These are phyloP conservation scores for Neurospora sp. DNA, from an alignment of 495 filamentous ascomycete species.

Conservation along the genomic window DNA sequence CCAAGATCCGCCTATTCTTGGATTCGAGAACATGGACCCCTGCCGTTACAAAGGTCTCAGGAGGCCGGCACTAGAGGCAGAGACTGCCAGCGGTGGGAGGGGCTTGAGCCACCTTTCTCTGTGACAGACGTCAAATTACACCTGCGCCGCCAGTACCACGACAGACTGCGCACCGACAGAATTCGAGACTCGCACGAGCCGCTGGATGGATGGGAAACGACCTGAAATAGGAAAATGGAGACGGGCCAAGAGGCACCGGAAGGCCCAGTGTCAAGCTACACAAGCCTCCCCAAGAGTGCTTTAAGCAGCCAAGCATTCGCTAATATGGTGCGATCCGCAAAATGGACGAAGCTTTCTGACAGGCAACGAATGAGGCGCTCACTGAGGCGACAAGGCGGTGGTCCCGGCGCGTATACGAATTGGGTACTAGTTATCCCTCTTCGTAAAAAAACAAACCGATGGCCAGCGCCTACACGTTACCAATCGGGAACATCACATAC, in stretches of 20 bases:
- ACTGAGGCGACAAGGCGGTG: not conserved
- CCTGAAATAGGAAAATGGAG: not conserved
- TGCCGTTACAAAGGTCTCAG: not conserved
- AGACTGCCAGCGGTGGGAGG: not conserved
- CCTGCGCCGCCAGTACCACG: not conserved
- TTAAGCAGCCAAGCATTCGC: not conserved
- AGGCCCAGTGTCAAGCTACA: not conserved
- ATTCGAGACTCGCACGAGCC: not conserved
- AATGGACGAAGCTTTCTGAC: not conserved
- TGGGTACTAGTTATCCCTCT: not conserved
- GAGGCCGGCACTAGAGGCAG: not conserved
- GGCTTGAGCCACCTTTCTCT: not conserved
- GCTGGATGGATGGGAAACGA: not conserved
- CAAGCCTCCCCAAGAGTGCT: not conserved
- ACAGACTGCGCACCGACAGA: not conserved
- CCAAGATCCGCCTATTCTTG: not conserved
- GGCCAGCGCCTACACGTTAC: not conserved
- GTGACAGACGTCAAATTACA: not conserved
- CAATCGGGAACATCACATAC: not conserved
- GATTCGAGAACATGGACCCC: not conserved
- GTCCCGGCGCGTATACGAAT: not conserved
- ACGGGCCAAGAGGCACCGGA: not conserved
- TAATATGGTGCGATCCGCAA: not conserved
- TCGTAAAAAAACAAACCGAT: not conserved
- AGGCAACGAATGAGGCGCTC: not conserved